Base-by-base conservation (phyloP, 495 filamentous ascomycete genomes). In the Penicillium antarcticum region DNA sequence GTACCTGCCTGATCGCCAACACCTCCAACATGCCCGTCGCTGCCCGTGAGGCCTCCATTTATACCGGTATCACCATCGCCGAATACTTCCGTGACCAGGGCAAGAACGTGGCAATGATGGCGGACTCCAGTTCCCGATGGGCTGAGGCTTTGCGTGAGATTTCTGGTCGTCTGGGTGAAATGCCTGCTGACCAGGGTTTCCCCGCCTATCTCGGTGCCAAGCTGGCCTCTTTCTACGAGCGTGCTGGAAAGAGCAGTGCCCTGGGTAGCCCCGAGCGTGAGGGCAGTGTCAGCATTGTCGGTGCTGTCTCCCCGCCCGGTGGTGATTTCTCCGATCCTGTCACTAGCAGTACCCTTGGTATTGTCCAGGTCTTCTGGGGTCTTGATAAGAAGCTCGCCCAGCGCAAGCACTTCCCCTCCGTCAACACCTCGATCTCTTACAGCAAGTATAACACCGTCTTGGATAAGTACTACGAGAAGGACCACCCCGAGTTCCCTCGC, bases 21-120 rank as follows among this genome's bases (percentile, higher is more conserved):
- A 99, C 94, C 23, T 99, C 94, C 51, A 99, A 99, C 78, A 99
- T 99, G 94, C 94, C 94, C 55, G 94, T 99, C 64, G 94, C 94
- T 50, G 94, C 94, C 44, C 91, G 94, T 75, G 94, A 99, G 71
- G 94, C 94, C 52, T 99, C 94, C 39, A 99, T 99, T 66, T 99
- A 97, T 74, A 99, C 94, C 31, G 94, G 95, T 68, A 97, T 97
- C 58, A 97, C 94, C 2, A 87, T 97, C 7, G 91, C 95, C 37
- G 92, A 98, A 71, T 98, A 99, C 68, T 97, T 97, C 82, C 87
- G 94, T 70, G 94, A 99, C 63, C 92, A 97, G 75, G 94, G 94
- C 56, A 95, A 97, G 76, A 81, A 92, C 68, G 92, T 97, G 14
- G 91, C 94, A 56, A 97, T 99, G 94, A 97, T 99, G 92, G 95